phyloP scores from a whole-genome alignment of 345 rosid species.

The Nephelium lappaceum region DNA sequence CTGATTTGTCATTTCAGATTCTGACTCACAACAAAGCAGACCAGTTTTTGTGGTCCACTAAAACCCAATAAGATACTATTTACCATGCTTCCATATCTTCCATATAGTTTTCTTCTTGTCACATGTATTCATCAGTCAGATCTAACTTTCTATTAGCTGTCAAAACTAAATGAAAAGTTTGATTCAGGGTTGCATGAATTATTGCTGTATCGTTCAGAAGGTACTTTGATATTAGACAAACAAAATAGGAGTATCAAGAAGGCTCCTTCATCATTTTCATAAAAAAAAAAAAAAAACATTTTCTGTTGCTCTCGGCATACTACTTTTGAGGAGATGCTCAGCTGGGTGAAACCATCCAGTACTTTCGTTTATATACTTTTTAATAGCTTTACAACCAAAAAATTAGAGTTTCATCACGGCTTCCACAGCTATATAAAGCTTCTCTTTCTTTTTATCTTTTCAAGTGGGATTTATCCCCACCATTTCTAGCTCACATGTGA shows the following conservation, averaged over 20 bases:
- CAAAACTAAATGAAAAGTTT: conserved; percentile 3
- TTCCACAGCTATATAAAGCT: not conserved
- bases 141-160: not conserved
- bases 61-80: not conserved
- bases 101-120: not conserved
- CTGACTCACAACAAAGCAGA: not conserved
- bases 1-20: conserved; percentile 4
- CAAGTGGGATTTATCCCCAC: not conserved
- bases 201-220: not conserved
- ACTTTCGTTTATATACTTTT: not conserved
- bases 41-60: not conserved
- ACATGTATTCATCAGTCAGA: not conserved
- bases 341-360: not conserved
- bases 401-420: not conserved
- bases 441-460: no score
- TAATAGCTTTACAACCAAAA: not conserved
- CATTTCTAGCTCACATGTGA: not conserved
- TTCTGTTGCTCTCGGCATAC: not conserved
- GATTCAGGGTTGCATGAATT: not conserved
- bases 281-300: no score
- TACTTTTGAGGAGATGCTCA: not conserved
- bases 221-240: not conserved
- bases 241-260: not conserved
- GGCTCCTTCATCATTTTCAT: not conserved
- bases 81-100: not conserved